Evolutionary conservation across 2,329 filamentous ascomycete species (phyloP).

Genomic region (Davidsoniella neocaledoniae): DNA sequence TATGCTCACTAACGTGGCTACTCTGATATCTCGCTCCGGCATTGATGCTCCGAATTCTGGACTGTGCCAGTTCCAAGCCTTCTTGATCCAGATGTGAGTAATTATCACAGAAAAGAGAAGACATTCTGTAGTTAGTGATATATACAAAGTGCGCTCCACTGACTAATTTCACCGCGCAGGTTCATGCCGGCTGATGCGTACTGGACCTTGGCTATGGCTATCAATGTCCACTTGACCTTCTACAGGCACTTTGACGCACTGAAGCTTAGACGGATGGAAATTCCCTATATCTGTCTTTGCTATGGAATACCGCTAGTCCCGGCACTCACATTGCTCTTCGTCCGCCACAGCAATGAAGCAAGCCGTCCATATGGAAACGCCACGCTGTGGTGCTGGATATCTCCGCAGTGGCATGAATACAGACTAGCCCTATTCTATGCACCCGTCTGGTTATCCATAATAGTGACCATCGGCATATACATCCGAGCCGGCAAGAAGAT

Average conservation of each 20-base stretch:
- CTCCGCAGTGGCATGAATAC: slow-evolving; percentile 43
- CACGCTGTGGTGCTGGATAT: slow-evolving; percentile 65
- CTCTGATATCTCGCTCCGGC: slow-evolving; percentile 51
- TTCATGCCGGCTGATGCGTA: slow-evolving; percentile 56
- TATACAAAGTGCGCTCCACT: not conserved
- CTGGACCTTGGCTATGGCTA: slow-evolving; percentile 62
- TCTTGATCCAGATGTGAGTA: slow-evolving; percentile 66
- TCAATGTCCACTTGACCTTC: slow-evolving; percentile 65
- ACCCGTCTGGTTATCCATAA: slow-evolving; percentile 32
- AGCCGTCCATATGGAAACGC: slow-evolving; percentile 50
- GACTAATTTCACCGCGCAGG: slow-evolving; percentile 25
- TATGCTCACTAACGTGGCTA: slow-evolving; percentile 59
- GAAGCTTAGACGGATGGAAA: slow-evolving; percentile 46
- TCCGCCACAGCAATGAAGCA: slow-evolving; percentile 29
- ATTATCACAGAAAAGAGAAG: too few species aligned
- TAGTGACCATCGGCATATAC: slow-evolving; percentile 15
- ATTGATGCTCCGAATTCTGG: slow-evolving; percentile 30
- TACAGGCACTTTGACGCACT: slow-evolving; percentile 49
- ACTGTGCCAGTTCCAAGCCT: slow-evolving; percentile 56
- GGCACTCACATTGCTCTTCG: slow-evolving; percentile 44
- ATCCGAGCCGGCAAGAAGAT: slow-evolving; percentile 43
- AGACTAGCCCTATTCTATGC: slow-evolving; percentile 56
- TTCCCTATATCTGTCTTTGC: slow-evolving; percentile 46
- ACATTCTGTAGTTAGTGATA: not conserved
- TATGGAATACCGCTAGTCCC: slow-evolving; percentile 54